Evolutionary conservation across 805 yeast species (phyloP), one percentile per base, ranked within the genome.

Genomic region (Brettanomyces naardenensis): DNA sequence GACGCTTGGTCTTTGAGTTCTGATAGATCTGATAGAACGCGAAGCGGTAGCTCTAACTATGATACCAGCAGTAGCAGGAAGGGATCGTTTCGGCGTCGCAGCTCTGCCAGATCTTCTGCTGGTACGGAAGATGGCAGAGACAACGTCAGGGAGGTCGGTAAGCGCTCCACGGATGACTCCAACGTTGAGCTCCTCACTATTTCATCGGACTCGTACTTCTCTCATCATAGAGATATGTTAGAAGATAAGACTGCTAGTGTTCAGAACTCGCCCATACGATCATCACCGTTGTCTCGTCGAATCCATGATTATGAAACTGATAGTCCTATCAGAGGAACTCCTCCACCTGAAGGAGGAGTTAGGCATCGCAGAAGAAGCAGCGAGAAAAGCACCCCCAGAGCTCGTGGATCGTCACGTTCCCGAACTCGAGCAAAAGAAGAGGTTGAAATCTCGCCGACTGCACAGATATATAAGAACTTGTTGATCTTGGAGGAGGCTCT

Each of bases 401-500:
- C 26, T 28, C 36, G 48, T 49, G 13, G 56, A 49, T 33, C 35
- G 43, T 19, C 33, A 52, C 10, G 55, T 54, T 4, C 46, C 51
- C 17, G 46, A 36, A 19, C 28, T 47, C 7, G 51, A 44, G 11
- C 44, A 17, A 19, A 38, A 9, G 29, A 40, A n/a, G 42, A 46
- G 10, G 41, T 47, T 1, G 58, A 53, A 34, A 44, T 51, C 17
- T 48, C 54, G 2, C 51, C 52, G 28, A 51, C 83, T 0, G 83
- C 88, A 2, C 80, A 81, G 64, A 78, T 87, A 13, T 86, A 80
- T 56, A 71, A 94, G 33, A 88, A 90, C 55, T 60, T 92, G 47
- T 64, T 90, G 34, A 81, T 90, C 13, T 58, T 89, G 37, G 98
- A 90, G 58, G 95, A 89, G 53, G 78, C 86, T 38, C 65, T 92